A percentile compares a stretch with the other conserved stretches of the same genome.
phyloP scores from a whole-genome alignment of 2,329 filamentous ascomycete species.

The Xylariaceae sp. region DNA sequence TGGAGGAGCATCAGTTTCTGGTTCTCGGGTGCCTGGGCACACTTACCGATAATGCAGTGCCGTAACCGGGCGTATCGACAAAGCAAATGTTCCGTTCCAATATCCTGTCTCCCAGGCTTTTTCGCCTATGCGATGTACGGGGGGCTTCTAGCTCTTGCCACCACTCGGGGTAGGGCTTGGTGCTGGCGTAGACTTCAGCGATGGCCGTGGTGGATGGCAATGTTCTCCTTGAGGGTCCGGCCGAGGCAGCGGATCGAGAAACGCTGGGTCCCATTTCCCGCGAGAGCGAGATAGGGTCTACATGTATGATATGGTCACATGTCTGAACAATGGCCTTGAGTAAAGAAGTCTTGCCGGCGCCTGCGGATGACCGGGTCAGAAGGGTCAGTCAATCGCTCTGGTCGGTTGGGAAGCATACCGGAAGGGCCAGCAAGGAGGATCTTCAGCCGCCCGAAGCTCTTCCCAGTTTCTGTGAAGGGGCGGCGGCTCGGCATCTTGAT shows the following conservation, averaged over 20 bases:
- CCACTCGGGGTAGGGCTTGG: constrained; percentile 82
- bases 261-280: constrained; percentile 17
- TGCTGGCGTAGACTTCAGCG: constrained; percentile 71
- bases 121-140: constrained; percentile 53
- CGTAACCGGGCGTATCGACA: constrained; percentile 72
- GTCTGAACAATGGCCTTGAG: constrained; percentile 81
- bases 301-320: constrained; percentile 89
- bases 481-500: constrained; percentile 83
- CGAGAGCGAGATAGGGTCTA: constrained; percentile 58
- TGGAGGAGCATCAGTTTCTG: constrained; percentile 16
- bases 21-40: neutral
- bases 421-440: constrained; percentile 77
- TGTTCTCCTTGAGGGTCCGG: constrained; percentile 19
- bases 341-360: constrained; percentile 81
- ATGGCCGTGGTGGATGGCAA: constrained; percentile 38
- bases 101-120: constrained; percentile 68
- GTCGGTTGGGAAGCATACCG: constrained; percentile 43
- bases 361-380: constrained; percentile 37
- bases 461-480: constrained; percentile 85
- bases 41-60: constrained; percentile 47
- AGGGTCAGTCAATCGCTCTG: constrained; percentile 18
- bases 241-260: constrained; percentile 9
- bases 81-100: constrained; percentile 92
- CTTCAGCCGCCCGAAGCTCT: constrained; percentile 78
- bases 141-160: constrained; percentile 74